A percentile compares a stretch with the other conserved stretches of the same genome.
phyloP scores from a whole-genome alignment of 2,329 filamentous ascomycete genomes.

The Chaetomium sp. region DNA sequence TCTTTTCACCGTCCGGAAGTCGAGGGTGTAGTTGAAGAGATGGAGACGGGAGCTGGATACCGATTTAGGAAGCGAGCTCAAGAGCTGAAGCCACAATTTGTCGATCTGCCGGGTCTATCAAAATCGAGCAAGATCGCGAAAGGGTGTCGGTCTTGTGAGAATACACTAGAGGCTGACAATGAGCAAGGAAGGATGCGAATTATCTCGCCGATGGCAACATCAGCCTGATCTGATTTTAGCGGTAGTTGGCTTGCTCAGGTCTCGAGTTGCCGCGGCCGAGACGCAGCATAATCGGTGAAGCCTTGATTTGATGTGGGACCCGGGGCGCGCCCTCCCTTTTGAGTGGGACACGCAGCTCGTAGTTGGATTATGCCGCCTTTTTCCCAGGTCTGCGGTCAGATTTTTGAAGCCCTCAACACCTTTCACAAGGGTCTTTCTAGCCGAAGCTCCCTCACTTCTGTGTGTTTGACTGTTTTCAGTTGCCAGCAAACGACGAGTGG shows the following conservation, averaged over 20 bases:
- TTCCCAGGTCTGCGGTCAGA: neutral
- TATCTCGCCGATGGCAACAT: neutral
- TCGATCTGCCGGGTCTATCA: no score
- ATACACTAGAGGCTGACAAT: neutral
- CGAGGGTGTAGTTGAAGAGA: no score
- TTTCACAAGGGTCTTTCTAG: neutral
- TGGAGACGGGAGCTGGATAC: no score
- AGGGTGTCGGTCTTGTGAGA: neutral
- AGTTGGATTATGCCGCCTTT: no score
- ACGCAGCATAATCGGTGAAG: conserved; percentile 2
- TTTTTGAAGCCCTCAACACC: neutral
- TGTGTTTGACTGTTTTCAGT: neutral
- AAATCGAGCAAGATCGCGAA: no score
- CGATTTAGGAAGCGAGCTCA: no score
- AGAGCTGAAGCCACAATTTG: no score
- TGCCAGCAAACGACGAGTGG: neutral
- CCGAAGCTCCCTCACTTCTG: neutral
- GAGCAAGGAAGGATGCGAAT: neutral
- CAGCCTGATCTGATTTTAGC: neutral
- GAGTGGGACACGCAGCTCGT: neutral
- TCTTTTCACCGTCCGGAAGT: no score
- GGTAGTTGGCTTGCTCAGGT: neutral
- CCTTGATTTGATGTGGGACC: conserved; percentile 2
- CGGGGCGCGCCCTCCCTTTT: neutral
- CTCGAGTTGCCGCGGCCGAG: no score